A percentile compares a stretch with the other conserved stretches of the same genome.
Conservation (phyloP, 129 eudicot genomes). For the Ambrosia artemisiifolia region DNA sequence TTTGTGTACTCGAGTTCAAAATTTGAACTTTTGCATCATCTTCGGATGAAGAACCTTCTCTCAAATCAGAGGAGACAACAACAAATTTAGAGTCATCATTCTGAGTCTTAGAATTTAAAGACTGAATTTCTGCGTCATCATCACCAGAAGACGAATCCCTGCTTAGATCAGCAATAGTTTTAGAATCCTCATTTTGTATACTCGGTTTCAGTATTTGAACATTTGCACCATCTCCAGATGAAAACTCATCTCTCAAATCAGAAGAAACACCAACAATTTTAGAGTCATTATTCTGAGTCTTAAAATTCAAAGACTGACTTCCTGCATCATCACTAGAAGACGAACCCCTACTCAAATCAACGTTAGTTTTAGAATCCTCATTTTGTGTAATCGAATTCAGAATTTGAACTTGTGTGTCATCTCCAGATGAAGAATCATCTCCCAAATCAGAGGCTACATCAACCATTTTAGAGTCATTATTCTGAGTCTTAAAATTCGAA, state of each 20-base stretch:
- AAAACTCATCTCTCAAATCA: background rate
- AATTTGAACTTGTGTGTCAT: constrained; percentile 1
- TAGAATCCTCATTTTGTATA: background rate
- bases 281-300: constrained; percentile 5
- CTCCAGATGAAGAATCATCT: background rate
- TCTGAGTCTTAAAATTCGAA: background rate
- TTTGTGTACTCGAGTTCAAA: background rate
- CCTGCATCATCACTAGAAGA: background rate
- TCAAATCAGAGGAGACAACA: background rate
- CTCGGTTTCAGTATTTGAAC: background rate
- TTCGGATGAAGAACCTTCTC: background rate
- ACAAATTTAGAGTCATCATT: background rate
- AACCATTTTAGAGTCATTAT: background rate
- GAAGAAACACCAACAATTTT: background rate
- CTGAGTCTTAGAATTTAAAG: background rate
- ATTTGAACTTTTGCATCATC: constrained; percentile 8
- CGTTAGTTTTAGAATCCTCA: background rate
- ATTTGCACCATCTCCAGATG: background rate
- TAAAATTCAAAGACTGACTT: background rate
- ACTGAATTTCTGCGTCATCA: background rate
- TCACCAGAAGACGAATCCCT: background rate
- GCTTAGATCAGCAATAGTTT: background rate
- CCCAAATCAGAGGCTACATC: background rate
- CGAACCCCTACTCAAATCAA: background rate
- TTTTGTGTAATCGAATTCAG: background rate